phyloP scores from a whole-genome alignment of 352 stramenopile genomes.

The Pythium guiyangense region DNA sequence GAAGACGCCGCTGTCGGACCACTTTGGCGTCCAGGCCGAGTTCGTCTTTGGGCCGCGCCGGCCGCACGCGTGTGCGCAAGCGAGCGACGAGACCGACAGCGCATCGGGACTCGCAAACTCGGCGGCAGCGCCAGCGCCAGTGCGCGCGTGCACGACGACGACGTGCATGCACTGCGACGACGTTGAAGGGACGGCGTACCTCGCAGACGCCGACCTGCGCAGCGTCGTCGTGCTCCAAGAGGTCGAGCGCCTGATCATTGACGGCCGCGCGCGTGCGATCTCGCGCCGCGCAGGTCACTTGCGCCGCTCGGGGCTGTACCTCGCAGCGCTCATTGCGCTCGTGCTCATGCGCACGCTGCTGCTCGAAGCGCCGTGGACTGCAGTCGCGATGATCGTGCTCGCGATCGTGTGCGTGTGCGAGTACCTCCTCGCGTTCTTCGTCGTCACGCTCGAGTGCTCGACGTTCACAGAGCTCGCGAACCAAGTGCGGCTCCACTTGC shows the following conservation, averaged over 20 bases:
- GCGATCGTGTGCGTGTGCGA: constrained; percentile 37
- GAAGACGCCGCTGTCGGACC: constrained; percentile 66
- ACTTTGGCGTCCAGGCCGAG: constrained; percentile 70
- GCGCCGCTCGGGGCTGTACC: constrained; percentile 23
- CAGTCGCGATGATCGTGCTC: constrained; percentile 28
- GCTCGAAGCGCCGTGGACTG: constrained; percentile 22
- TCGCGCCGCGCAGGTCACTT: constrained; percentile 32
- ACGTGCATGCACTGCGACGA: constrained; percentile 46
- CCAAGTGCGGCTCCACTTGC: constrained; percentile 58
- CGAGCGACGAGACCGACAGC: constrained; percentile 16
- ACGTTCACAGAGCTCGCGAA: constrained; percentile 74
- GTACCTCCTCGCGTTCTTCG: constrained; percentile 77
- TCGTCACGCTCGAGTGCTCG: constrained; percentile 77
- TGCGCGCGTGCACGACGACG: constrained; percentile 26
- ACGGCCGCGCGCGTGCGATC: constrained; percentile 38
- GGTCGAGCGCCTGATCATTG: constrained; percentile 32
- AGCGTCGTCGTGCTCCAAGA: constrained; percentile 35
- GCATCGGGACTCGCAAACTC: constrained; percentile 10
- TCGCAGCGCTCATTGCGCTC: constrained; percentile 7
- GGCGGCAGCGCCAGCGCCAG: background rate
- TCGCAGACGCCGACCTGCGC: constrained; percentile 16
- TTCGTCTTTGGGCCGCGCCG: constrained; percentile 44
- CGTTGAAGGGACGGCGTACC: constrained; percentile 19
- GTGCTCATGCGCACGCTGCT: constrained; percentile 23
- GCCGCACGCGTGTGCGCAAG: constrained; percentile 29